A percentile compares a stretch with the other conserved stretches of the same genome.
These are phyloP conservation scores for Ilyonectria robusta DNA, from an alignment of 2,329 filamentous ascomycete genomes.

Conservation along the genomic window DNA sequence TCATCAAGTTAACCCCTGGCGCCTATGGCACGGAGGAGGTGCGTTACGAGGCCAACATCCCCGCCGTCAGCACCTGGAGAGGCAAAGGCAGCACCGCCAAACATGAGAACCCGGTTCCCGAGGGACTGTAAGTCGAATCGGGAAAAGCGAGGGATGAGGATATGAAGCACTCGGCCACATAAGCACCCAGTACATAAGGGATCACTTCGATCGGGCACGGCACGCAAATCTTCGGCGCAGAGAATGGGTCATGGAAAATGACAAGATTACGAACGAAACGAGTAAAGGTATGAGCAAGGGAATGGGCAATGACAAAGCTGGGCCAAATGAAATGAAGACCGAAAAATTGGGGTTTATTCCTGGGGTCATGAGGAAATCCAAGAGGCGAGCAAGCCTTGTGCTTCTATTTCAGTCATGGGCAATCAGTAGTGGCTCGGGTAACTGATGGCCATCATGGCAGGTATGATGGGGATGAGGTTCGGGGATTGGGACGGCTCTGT, in stretches of 20 bases:
- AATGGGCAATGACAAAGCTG: constrained; percentile 9
- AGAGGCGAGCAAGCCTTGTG: constrained; percentile 9
- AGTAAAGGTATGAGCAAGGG: constrained; percentile 1
- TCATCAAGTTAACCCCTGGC: constrained; percentile 95
- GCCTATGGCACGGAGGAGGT: constrained; percentile 95
- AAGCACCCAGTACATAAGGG: constrained; percentile 19
- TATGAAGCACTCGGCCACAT: background rate
- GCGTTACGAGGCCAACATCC: constrained; percentile 90
- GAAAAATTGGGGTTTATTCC: constrained; percentile 1
- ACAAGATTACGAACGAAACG: constrained; percentile 27
- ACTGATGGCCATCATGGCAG: constrained; percentile 8
- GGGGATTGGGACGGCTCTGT: constrained; percentile 9
- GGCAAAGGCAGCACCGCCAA: constrained; percentile 94
- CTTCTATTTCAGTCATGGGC: constrained; percentile 5
- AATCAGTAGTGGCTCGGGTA: background rate
- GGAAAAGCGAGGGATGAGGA: constrained; percentile 3
- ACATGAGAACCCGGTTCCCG: constrained; percentile 76
- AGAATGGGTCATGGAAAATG: constrained; percentile 14
- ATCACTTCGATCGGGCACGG: background rate
- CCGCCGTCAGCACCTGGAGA: constrained; percentile 95
- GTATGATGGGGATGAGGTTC: background rate
- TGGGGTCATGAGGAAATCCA: background rate
- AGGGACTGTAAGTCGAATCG: constrained; percentile 47
- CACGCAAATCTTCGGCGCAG: background rate
- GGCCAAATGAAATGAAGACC: constrained; percentile 14